These are phyloP conservation scores for Aspergillus taichungensis DNA, from an alignment of 495 filamentous ascomycete genomes.

Conservation along the genomic window DNA sequence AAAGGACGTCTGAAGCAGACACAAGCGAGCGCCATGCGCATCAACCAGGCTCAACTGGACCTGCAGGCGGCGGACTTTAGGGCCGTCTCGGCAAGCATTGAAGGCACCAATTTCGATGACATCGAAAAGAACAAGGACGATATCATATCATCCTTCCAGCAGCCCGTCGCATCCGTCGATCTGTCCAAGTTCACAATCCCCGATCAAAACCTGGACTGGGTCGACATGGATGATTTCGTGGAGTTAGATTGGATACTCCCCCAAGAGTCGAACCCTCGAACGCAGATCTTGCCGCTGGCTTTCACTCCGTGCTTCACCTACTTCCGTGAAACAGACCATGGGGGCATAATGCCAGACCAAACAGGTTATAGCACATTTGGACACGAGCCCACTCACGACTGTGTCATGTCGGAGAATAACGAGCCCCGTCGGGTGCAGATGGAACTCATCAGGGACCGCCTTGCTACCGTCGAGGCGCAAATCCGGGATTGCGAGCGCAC, in stretches of 20 bases:
- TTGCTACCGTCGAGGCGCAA: conserved; percentile 70
- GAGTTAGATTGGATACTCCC: conserved; percentile 95
- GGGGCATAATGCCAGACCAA: conserved; percentile 56
- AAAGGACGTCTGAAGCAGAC: conserved; percentile 61
- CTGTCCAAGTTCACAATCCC: conserved; percentile 88
- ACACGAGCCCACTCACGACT: conserved; percentile 83
- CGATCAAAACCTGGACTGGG: conserved; percentile 88
- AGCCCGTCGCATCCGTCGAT: conserved; percentile 49
- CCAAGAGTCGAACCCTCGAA: conserved; percentile 81
- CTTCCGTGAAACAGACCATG: conserved; percentile 93
- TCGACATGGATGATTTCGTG: conserved; percentile 99
- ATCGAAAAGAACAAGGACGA: conserved; percentile 53
- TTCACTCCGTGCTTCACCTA: conserved; percentile 94
- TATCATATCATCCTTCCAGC: conserved; percentile 48
- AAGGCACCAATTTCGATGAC: conserved; percentile 64
- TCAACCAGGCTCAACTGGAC: conserved; percentile 88
- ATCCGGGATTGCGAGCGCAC: conserved; percentile 59
- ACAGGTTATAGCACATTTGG: conserved; percentile 79
- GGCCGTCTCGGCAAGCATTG: conserved; percentile 85
- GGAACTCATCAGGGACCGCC: conserved; percentile 69
- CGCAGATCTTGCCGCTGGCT: conserved; percentile 83
- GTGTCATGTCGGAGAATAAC: conserved; percentile 89
- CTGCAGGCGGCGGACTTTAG: conserved; percentile 87
- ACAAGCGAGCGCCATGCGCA: conserved; percentile 85
- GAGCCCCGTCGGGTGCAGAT: conserved; percentile 86